phyloP scores from a whole-genome alignment of 208 protist genomes.

The Leishmania guyanensis region DNA sequence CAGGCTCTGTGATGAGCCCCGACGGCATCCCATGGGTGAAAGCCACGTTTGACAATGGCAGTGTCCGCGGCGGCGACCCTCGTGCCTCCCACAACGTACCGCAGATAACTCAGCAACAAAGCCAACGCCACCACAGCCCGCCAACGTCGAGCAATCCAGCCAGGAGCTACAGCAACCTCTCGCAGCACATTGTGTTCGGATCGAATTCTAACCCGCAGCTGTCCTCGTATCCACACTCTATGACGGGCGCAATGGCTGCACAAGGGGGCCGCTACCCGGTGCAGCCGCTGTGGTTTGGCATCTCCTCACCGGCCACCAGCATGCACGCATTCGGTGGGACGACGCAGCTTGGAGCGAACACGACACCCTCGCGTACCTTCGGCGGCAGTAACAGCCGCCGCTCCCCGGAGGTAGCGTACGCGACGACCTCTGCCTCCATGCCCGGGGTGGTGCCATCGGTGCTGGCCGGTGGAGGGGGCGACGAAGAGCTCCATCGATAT shows the following conservation, averaged over 20 bases:
- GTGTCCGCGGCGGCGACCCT: neutral
- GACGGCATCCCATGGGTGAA: conserved; percentile 1
- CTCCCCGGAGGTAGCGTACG: neutral
- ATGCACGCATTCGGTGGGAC: neutral
- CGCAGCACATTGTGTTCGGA: neutral
- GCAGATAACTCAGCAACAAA: neutral
- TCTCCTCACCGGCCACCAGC: conserved; percentile 2
- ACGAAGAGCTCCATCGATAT: conserved; percentile 12
- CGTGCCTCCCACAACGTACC: neutral
- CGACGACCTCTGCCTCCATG: neutral
- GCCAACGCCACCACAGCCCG: neutral
- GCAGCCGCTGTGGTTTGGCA: conserved; percentile 4
- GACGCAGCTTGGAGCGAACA: neutral
- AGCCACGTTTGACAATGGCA: neutral
- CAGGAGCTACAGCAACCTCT: conserved; percentile 17
- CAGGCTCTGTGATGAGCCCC: neutral
- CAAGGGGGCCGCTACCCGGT: neutral
- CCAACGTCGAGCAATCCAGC: neutral
- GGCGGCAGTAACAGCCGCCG: neutral
- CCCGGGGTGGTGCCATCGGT: neutral
- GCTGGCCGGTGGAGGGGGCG: conserved; percentile 9
- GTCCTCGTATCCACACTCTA: conserved; percentile 6
- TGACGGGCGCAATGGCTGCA: neutral
- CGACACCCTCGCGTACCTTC: neutral
- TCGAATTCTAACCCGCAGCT: neutral